A percentile compares a stretch with the other conserved stretches of the same genome.
phyloP scores from a whole-genome alignment of 225 moss, liverwort and hornwort species.

The Lunularia cruciata region DNA sequence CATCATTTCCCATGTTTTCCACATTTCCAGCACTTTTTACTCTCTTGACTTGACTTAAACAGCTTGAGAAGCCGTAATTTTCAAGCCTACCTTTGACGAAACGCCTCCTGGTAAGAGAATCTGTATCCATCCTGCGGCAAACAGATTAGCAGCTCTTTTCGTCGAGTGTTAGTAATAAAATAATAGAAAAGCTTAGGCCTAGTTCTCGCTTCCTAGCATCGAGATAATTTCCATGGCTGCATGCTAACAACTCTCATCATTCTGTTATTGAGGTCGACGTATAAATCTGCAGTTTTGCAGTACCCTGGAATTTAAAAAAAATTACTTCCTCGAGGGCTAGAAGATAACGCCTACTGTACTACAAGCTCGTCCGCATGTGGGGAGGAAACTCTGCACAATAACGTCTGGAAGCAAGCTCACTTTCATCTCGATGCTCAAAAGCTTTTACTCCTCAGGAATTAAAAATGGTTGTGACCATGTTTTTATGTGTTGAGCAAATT shows the following conservation, averaged over 20 bases:
- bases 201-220: background rate
- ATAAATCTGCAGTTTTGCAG: background rate
- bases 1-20: too few species aligned
- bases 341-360: too few species aligned
- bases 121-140: background rate
- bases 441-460: too few species aligned
- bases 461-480: too few species aligned
- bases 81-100: slow-evolving; percentile 13
- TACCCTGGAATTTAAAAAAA: too few species aligned
- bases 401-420: too few species aligned
- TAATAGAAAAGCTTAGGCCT: background rate
- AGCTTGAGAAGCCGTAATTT: background rate
- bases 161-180: background rate
- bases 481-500: too few species aligned
- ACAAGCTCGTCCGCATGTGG: too few species aligned
- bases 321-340: too few species aligned
- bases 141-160: slow-evolving; percentile 6
- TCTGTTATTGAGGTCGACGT: background rate
- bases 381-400: too few species aligned
- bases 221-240: background rate
- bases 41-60: background rate
- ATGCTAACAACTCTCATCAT: background rate
- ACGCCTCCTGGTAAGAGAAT: background rate
- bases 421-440: too few species aligned
- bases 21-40: background rate